These are phyloP conservation scores for Magnusiomyces magnusii DNA, from an alignment of 1,139 yeast genomes.

Conservation along the genomic window DNA sequence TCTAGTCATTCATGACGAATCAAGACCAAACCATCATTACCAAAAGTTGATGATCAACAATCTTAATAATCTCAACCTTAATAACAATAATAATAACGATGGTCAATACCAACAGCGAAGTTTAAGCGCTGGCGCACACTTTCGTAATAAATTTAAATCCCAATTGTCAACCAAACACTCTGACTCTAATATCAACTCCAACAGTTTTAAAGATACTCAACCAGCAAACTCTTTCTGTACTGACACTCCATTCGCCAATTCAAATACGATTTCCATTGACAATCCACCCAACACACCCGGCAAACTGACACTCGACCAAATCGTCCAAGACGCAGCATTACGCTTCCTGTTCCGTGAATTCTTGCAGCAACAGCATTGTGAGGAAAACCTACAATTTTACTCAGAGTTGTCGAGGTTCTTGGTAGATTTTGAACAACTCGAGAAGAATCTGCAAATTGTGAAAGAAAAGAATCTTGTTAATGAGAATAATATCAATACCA, in stretches of 20 bases:
- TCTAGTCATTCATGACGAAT: neutral
- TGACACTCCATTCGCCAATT: neutral
- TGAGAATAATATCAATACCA: too few relatives aligned
- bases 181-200: too few relatives aligned
- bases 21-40: neutral
- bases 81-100: too few relatives aligned
- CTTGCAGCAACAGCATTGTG: constrained; percentile 56
- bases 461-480: neutral
- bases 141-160: too few relatives aligned
- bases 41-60: neutral
- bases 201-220: too few relatives aligned
- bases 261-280: neutral
- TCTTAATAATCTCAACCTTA: too few relatives aligned
- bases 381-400: constrained; percentile 70
- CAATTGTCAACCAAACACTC: too few relatives aligned
- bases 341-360: constrained; percentile 59
- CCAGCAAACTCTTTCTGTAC: neutral
- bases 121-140: too few relatives aligned
- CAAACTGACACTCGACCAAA: constrained; percentile 36
- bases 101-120: too few relatives aligned
- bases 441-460: neutral
- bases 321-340: constrained; percentile 73
- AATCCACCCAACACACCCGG: neutral
- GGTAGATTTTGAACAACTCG: constrained; percentile 33
- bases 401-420: constrained; percentile 45